A percentile compares a stretch with the other conserved stretches of the same genome.
phyloP scores from a whole-genome alignment of 2,329 filamentous ascomycete genomes.

The Phaeosphaeriaceae sp. region DNA sequence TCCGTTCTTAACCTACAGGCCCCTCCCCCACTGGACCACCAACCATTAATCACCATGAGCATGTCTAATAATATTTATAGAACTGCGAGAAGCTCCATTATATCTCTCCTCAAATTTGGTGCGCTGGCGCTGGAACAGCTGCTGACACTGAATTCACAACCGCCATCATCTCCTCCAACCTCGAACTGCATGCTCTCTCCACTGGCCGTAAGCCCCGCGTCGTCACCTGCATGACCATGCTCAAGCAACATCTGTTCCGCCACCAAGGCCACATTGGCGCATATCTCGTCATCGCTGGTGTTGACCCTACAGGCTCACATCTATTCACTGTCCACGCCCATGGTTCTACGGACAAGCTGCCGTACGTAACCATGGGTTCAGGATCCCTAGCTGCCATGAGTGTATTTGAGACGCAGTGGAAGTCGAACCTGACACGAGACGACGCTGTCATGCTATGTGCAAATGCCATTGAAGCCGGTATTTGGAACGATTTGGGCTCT shows the following conservation, averaged over 20 bases:
- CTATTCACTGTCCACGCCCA: constrained; percentile 99
- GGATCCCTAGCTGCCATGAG: constrained; percentile 97
- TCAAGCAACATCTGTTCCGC: constrained; percentile 99
- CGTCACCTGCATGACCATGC: constrained; percentile 98
- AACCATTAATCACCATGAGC: not conserved
- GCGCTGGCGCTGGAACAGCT: constrained; percentile 94
- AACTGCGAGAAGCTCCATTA: constrained; percentile 99
- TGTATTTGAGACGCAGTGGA: constrained; percentile 97
- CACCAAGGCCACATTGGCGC: constrained; percentile 98
- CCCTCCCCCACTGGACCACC: no score
- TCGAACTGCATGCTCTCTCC: constrained; percentile 95
- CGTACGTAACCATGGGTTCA: constrained; percentile 98
- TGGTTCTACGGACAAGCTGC: constrained; percentile 97
- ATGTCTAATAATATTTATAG: constrained; percentile 49
- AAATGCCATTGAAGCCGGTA: constrained; percentile 92
- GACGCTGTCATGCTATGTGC: constrained; percentile 82
- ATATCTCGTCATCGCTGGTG: constrained; percentile 95
- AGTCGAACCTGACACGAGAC: constrained; percentile 74
- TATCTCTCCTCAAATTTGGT: constrained; percentile 99
- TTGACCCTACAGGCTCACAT: constrained; percentile 92
- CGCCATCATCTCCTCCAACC: constrained; percentile 95
- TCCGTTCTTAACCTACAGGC: constrained; percentile 40
- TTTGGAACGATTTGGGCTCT: constrained; percentile 97
- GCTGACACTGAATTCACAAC: constrained; percentile 99
- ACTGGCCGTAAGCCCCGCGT: constrained; percentile 96